These are phyloP conservation scores for Coemansia sp. DNA, from an alignment of 192 early-diverging fungal genomes.

Conservation along the genomic window DNA sequence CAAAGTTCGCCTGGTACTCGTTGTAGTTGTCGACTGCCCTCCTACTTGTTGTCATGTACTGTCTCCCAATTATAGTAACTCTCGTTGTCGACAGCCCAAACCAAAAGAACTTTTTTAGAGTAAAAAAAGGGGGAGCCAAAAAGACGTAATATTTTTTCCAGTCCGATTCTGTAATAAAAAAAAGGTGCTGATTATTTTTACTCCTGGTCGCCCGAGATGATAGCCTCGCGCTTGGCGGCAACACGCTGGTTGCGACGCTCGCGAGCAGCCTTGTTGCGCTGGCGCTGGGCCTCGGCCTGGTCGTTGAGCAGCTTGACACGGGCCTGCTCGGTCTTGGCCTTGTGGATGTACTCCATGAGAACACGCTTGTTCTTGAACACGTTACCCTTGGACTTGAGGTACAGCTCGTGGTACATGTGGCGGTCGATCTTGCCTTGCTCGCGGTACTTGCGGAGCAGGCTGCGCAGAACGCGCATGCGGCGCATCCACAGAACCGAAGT, in stretches of 20 bases:
- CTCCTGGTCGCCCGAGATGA: slow-evolving; percentile 56
- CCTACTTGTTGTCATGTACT: too few relatives aligned
- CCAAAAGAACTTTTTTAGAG: slow-evolving; percentile 6
- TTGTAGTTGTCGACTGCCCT: background rate
- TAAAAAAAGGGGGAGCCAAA: background rate
- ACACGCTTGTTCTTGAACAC: slow-evolving; percentile 99
- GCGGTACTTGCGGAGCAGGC: slow-evolving; percentile 95
- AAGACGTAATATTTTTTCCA: background rate
- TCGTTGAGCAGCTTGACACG: slow-evolving; percentile 90
- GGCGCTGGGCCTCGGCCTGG: slow-evolving; percentile 98
- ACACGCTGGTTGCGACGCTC: slow-evolving; percentile 86
- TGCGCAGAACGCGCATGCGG: slow-evolving; percentile 93
- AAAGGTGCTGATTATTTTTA: slow-evolving; percentile 9
- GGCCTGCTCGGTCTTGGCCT: slow-evolving; percentile 97
- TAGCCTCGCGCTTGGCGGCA: slow-evolving; percentile 88
- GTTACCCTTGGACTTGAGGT: slow-evolving; percentile 99
- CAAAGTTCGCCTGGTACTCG: background rate
- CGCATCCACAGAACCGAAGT: slow-evolving; percentile 96
- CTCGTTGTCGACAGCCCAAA: background rate
- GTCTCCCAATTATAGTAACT: too few relatives aligned
- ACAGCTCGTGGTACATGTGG: slow-evolving; percentile 97
- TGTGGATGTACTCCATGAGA: slow-evolving; percentile 99
- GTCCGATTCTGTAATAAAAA: slow-evolving; percentile 4
- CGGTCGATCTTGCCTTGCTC: slow-evolving; percentile 97
- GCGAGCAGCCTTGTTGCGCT: slow-evolving; percentile 92